Conservation (phyloP, 1,139 yeast species). For the Debaryomyces sp. region DNA sequence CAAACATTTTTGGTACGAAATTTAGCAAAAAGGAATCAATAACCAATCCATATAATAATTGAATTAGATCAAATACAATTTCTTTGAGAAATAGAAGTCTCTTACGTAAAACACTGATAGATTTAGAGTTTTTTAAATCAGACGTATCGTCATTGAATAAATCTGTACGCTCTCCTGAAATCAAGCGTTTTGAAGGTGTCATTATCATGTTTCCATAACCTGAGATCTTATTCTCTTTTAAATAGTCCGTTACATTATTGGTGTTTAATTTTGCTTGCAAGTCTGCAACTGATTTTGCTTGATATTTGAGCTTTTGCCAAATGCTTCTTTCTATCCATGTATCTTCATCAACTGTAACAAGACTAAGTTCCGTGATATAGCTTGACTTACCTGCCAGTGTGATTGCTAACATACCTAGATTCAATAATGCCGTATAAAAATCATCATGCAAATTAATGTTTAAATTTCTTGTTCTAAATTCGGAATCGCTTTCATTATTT, state of each 20-base stretch:
- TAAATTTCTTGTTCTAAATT: constrained; percentile 33
- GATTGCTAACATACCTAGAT: constrained; percentile 63
- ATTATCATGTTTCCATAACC: constrained; percentile 41
- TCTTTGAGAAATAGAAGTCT: constrained; percentile 22
- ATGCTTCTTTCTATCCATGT: constrained; percentile 61
- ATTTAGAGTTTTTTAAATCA: constrained; percentile 13
- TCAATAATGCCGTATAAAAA: constrained; percentile 62
- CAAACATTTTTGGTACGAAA: background rate
- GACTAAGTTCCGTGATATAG: constrained; percentile 60
- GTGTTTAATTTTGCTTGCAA: constrained; percentile 8
- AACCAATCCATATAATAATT: constrained; percentile 28
- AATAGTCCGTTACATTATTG: constrained; percentile 15
- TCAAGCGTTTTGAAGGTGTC: constrained; percentile 31
- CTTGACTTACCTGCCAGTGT: constrained; percentile 69
- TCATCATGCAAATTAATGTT: constrained; percentile 53
- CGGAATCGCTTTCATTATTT: constrained; percentile 32
- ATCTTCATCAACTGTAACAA: constrained; percentile 48
- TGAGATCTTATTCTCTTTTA: constrained; percentile 19
- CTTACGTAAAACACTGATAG: constrained; percentile 24
- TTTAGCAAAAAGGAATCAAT: constrained; percentile 13
- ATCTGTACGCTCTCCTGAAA: constrained; percentile 16
- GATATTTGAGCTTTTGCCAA: constrained; percentile 22
- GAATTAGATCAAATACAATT: constrained; percentile 23
- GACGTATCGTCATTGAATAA: constrained; percentile 13
- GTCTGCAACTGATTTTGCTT: background rate